Base-by-base conservation (phyloP, 1,284 basidiomycete species). In the Porodaedalea pini region DNA sequence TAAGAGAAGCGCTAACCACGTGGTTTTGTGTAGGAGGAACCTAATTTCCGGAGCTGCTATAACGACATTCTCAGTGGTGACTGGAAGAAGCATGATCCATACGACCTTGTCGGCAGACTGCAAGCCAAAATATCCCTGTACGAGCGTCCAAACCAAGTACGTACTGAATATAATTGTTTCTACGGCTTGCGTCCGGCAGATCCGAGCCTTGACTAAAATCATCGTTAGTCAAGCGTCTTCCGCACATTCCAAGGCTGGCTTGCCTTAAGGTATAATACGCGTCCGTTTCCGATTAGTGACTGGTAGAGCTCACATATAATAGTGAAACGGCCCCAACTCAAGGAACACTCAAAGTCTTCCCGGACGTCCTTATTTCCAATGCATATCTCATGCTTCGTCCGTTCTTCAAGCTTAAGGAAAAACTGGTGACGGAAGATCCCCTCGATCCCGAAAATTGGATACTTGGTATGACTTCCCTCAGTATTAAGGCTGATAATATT, bases 361-460 rank as follows among this genome's bases (percentile, higher is more conserved):
- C 92, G 0, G 78, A 87, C 63, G 75, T 95, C 6, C 65, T 78
- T 5, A 75, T 92, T 19, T 83, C 86, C 8, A 90, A 90, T 52
- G 83, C 90, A 0, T 94, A 94, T 70, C 81, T 81, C 57, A 86
- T 94, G 23, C 76, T 96, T 1, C 81, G 92, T 1, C 92, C 93
- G 0, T 91, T 96, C 75, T 94, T 95, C 79, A 77, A 74, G 21
- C 79, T 77, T 2, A 71, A 71, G 7, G 73, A 79, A n/a, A 65
- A 75, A 0, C 54, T 66, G 7, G 69, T 72, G 50, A 75, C 76
- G 11, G 68, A 73, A 2, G 74, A 76, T 4, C 73, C 79, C 25
- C 75, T 85, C 27, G 73, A 82, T 27, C 69, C 81, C 0, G 75
- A 80, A 51, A 89, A 86, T 68, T 92, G 90, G 90, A 76, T 75